Base-by-base conservation (phyloP, 169 alveolate species). In the Amoebophrya sp. region DNA sequence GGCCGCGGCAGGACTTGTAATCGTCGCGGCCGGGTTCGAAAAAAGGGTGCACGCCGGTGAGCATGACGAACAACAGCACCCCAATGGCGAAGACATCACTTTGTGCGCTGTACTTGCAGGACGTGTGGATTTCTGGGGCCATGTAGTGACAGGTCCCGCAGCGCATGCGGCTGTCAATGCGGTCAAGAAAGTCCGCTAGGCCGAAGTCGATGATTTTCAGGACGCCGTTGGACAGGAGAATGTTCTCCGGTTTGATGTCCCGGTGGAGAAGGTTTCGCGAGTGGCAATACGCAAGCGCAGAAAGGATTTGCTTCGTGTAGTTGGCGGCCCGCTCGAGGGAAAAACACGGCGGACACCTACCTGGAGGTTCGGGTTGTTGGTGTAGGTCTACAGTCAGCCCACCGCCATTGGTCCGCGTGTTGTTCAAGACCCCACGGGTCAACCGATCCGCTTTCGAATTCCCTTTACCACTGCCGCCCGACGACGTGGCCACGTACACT, bases 181-280 rank as follows among this genome's bases (percentile, higher is more conserved):
- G 83, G 35, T 66, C 83, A 25, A 66, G 83, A 25, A 66, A 66
- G 18, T 66, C 83, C 83, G 83, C 83, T 2, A 66, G 83, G 10
- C 83, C 83, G 35, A 66, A 66, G 35, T 66, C 83, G 35, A 66
- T 66, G 18, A 66, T 66, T 25, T 66, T 66, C 83, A 66, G 32
- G 83, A 66, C 18, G 39, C 83, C 83, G 32, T 18, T 2, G 0
- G 83, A 66, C 29, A 66, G 29, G 35, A 96, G 92, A 92, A 97
- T 96, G 93, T 97, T 97, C 92, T 97, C 99, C 23, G 99, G 99
- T 89, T 97, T 97, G 66, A 97, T 97, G 94, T 97, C 99, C 83
- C 99, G 94, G 92, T 97, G 99, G 25, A 97, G 96, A 91, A 96
- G 96, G 94, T 96, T 95, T 93, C 96, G 96, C 40, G 97, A 95